Percentiles rank a stretch among this genome's conserved stretches.
Conservation (phyloP, 495 filamentous ascomycete species). For the Hypoxylon trugodes region DNA sequence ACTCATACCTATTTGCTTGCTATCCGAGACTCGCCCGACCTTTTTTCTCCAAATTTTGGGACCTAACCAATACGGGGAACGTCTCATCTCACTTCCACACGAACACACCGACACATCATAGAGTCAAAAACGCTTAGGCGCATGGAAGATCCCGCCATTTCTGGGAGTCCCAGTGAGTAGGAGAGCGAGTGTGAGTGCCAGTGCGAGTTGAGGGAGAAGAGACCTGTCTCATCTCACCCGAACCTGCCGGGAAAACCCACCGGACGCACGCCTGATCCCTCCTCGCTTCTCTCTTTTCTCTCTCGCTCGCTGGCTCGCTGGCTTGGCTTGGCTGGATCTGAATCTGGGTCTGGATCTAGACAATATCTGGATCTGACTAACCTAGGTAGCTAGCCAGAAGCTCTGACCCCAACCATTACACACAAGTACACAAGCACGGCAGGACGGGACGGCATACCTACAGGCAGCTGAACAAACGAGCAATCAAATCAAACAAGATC, state of each 20-base stretch:
- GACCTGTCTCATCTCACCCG: constrained; percentile 40
- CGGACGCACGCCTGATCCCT: constrained; percentile 22
- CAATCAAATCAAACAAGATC: not conserved
- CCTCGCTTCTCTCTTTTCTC: not conserved
- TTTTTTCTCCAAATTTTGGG: constrained; percentile 4
- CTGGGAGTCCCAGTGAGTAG: constrained; percentile 7
- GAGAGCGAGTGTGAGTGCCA: constrained; percentile 4
- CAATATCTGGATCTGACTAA: constrained; percentile 26
- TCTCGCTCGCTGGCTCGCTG: not conserved
- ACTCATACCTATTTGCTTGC: too few species aligned
- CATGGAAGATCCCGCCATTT: constrained; percentile 22
- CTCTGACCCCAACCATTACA: constrained; percentile 6
- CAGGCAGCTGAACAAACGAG: too few species aligned
- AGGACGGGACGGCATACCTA: too few species aligned
- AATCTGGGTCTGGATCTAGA: constrained; percentile 6
- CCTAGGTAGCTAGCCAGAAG: too few species aligned
- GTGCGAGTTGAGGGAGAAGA: constrained; percentile 9
- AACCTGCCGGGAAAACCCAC: constrained; percentile 24
- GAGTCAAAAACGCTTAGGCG: constrained; percentile 5
- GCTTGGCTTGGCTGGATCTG: constrained; percentile 8
- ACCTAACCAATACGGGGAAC: constrained; percentile 28
- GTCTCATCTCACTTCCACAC: constrained; percentile 10
- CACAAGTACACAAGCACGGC: constrained; percentile 20
- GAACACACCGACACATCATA: constrained; percentile 13
- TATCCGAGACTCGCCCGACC: constrained; percentile 18